A percentile compares a stretch with the other conserved stretches of the same genome.
phyloP scores from a whole-genome alignment of 2,329 filamentous ascomycete species.

The Lasiodiplodia theobromae region DNA sequence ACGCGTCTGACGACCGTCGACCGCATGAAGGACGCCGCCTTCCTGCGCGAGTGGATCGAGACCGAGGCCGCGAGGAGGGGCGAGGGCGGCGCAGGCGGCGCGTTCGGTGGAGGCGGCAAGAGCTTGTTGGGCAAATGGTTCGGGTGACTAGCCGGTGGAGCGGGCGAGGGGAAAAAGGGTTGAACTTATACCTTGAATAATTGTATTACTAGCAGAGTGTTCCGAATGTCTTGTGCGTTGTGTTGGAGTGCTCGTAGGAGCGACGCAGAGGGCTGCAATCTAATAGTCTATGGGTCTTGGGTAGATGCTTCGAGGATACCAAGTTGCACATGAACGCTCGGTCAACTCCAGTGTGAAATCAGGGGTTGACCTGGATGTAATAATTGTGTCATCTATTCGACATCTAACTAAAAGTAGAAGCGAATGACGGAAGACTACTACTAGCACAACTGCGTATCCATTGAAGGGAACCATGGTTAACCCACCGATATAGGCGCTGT shows the following conservation, averaged over 20 bases:
- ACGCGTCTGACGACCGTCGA: conserved; percentile 54
- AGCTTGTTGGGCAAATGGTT: conserved; percentile 27
- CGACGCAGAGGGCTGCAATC: background rate
- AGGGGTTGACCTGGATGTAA: too few species aligned
- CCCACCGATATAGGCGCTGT: too few species aligned
- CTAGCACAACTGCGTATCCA: too few species aligned
- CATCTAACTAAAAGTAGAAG: too few species aligned
- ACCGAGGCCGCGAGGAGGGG: conserved; percentile 59
- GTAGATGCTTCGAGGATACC: background rate
- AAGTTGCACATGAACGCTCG: too few species aligned
- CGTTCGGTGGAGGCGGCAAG: conserved; percentile 30
- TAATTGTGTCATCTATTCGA: too few species aligned
- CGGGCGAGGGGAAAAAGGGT: background rate
- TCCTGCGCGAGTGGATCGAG: conserved; percentile 56
- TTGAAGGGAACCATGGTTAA: too few species aligned
- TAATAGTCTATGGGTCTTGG: background rate
- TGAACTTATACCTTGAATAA: background rate
- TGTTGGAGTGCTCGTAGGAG: background rate
- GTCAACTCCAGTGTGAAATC: too few species aligned
- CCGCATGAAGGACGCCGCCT: conserved; percentile 54
- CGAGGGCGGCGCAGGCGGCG: conserved; percentile 48
- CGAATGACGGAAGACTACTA: too few species aligned
- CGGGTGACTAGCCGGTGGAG: conserved; percentile 10
- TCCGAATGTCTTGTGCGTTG: background rate
- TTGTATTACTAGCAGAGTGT: background rate